Evolutionary conservation across 2,329 filamentous ascomycete species (phyloP), one percentile per base, ranked within the genome.

Genomic region (Sordariomycetes sp.): DNA sequence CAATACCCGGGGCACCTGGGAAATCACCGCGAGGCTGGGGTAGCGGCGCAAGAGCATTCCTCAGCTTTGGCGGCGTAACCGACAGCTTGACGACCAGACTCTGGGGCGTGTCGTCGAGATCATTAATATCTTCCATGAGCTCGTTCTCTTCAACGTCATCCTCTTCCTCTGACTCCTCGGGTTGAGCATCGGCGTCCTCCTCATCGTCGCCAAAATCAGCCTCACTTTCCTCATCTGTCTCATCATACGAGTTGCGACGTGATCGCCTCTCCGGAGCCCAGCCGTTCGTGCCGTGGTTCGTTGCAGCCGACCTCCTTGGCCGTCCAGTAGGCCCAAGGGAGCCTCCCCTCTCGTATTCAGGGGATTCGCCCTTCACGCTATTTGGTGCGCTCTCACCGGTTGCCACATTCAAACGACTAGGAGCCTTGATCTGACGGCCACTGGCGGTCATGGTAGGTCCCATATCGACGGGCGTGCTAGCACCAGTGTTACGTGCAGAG

Each of bases 391-490:
- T 72, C n/a, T 63, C 26, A 16, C 58, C 64, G 4, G 61, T 64
- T 40, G 81, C 75, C 10, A 75, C 76, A 34, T 82, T 84, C 28
- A 79, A 62, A 20, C 82, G 75, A 5, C 67, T 68, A 8, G 79
- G 76, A 30, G 81, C 75, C 43, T 77, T 74, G 42, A 94, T 79
- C 52, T 94, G 86, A 16, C 92, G 78, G 16, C 92, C 92, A 53
- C 87, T 94, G 16, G 86, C 80, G 4, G 92, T 96, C 33, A 84
- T 64, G 58, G 75, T 61, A 5, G 71, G 66, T 8, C 63, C 80
- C 17, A 66, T 55, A 42, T 90, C 85, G 26, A 75, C 74, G 1
- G 86, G 82, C 1, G 85, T 86, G 42, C 77, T 78, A 8, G 78
- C 70, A 25, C 80, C 74, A 2, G 83, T 86, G 43, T 86, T 83